Evolutionary conservation across 805 yeast genomes (phyloP).

Genomic region (Huiozyma naganishii): DNA sequence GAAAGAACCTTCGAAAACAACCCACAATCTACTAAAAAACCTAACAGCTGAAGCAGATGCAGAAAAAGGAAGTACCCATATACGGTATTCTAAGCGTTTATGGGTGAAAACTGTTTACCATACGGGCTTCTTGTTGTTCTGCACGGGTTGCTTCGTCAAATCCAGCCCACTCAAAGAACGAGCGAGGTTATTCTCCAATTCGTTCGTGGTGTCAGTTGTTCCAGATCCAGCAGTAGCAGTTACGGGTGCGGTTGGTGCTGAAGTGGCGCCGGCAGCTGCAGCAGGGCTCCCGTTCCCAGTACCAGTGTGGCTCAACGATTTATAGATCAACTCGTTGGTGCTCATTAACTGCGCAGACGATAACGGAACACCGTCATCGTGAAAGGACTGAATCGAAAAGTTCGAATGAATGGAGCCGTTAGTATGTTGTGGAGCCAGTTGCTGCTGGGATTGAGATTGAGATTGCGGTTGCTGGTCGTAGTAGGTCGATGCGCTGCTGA

Average conservation of each 20-base stretch:
- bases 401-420: constrained; percentile 27
- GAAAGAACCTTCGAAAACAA: too few species aligned
- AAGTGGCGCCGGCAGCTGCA: too few species aligned
- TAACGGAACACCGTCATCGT: constrained; percentile 10
- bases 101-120: too few species aligned
- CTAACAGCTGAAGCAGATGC: too few species aligned
- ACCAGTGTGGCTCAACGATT: constrained; percentile 2
- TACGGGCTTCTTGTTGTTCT: too few species aligned
- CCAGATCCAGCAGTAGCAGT: neutral
- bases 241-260: too few species aligned
- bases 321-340: constrained; percentile 1
- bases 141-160: constrained; percentile 1
- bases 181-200: constrained; percentile 22
- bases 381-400: constrained; percentile 24
- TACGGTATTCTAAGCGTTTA: too few species aligned
- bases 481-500: constrained; percentile 4
- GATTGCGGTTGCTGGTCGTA: constrained; percentile 13
- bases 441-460: neutral
- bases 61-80: too few species aligned
- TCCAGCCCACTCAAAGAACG: constrained; percentile 27
- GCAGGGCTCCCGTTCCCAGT: neutral
- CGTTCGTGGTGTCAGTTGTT: neutral
- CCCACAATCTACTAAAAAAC: too few species aligned
- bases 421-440: constrained; percentile 22
- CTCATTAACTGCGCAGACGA: neutral